phyloP scores from a whole-genome alignment of 2,329 filamentous ascomycete genomes.

The Neofusicoccum cordaticola region DNA sequence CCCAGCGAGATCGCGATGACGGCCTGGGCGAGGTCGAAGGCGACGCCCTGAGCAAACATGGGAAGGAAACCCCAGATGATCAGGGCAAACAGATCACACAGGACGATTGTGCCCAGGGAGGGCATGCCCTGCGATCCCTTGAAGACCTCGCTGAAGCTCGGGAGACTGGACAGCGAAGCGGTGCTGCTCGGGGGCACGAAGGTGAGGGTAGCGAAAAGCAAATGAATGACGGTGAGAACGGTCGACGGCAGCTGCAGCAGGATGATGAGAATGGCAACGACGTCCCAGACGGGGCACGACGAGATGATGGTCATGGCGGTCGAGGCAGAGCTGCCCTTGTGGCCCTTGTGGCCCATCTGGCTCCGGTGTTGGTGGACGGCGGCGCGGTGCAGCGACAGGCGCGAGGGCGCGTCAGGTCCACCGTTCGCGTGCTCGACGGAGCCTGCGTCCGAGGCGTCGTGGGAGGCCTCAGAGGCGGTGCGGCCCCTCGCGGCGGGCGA shows the following conservation, averaged over 20 bases:
- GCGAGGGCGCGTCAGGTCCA: slow-evolving; percentile 39
- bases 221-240: slow-evolving; percentile 83
- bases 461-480: slow-evolving; percentile 43
- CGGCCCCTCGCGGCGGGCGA: slow-evolving; percentile 33
- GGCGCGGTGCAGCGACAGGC: slow-evolving; percentile 29
- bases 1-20: slow-evolving; percentile 90
- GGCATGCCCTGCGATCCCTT: slow-evolving; percentile 83
- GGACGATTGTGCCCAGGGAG: slow-evolving; percentile 77
- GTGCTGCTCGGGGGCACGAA: slow-evolving; percentile 79
- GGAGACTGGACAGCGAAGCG: slow-evolving; percentile 68
- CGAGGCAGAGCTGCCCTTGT: slow-evolving; percentile 66
- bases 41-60: slow-evolving; percentile 82
- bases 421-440: slow-evolving; percentile 30
- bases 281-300: slow-evolving; percentile 88
- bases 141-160: slow-evolving; percentile 87
- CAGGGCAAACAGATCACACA: slow-evolving; percentile 79
- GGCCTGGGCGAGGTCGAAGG: slow-evolving; percentile 85
- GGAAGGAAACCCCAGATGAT: slow-evolving; percentile 84
- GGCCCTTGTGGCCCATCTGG: slow-evolving; percentile 51
- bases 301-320: slow-evolving; percentile 82
- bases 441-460: slow-evolving; percentile 44
- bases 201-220: slow-evolving; percentile 87
- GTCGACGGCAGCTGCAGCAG: slow-evolving; percentile 88
- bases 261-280: slow-evolving; percentile 93
- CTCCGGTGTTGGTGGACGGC: slow-evolving; percentile 52